Evolutionary conservation across 2,329 filamentous ascomycete species (phyloP), one percentile per base, ranked within the genome.

Genomic region (Camillea tinctor): DNA sequence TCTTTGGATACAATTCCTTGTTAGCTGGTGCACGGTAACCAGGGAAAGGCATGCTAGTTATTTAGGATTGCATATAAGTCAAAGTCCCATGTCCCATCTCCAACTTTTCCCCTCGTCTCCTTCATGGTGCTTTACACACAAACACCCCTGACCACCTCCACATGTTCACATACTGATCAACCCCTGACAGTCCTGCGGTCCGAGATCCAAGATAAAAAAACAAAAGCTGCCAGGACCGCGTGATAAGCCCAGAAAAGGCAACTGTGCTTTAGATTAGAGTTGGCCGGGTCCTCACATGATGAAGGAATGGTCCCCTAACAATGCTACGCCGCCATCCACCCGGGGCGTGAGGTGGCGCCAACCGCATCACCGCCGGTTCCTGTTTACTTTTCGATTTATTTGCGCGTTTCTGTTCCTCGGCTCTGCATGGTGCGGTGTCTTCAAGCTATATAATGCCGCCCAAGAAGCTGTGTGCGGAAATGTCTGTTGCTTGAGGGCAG

Each of bases 81-180:
- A 21, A 26, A 62, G 22, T n/a, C n/a, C n/a, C n/a, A n/a, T n/a
- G n/a, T n/a, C n/a, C 49, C 44, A 40, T 60, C 58, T 53, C 62
- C 60, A 58, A 56, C 53, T 26, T 55, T 22, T 23, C 56, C 55
- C 40, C 54, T 57, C 40, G 44, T 44, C 49, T 26, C 56, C n/a
- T 54, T 30, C 54, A 54, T 22, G 26, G 20, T 52, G 52, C 59
- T 26, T 21, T 30, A 49, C 26, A 54, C 53, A 52, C 60, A 40
- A 26, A 20, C 21, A 53, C 40, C 57, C 49, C 40, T 50, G 23
- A 20, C 56, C 52, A 26, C 48, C 21, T 51, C 54, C 22, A 54
- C 22, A 24, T 59, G 24, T 13, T 51, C 58, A 44, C 36, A 44
- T 44, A 44, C 17, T 44, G 36, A 44, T 17, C 36, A 44, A 15